Base-by-base conservation (phyloP, 768 basidiomycete genomes). In the Tricholoma matsutake region DNA sequence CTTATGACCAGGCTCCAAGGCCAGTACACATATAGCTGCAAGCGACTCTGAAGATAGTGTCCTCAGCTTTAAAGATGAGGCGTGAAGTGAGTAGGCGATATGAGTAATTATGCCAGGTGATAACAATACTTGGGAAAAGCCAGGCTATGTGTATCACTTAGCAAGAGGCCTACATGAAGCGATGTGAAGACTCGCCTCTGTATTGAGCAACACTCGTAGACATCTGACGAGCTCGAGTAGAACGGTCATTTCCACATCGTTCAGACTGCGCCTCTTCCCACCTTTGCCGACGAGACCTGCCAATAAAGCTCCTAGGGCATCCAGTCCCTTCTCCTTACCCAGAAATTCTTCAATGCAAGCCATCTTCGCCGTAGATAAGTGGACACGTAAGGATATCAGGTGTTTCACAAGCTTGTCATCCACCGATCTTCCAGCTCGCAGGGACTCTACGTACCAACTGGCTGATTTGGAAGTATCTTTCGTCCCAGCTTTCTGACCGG, bases 141-240 rank as follows among this genome's bases (percentile, higher is more conserved):
- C 93, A 55, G 81, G 75, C 92, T 95, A 41, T 45, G 18, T 28
- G n/a, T 5, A 61, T 59, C 8, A 37, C 54, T 69, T 47, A 67
- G 43, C 49, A 64, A 31, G 45, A 37, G 52, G 13, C 6, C 25
- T 55, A 28, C 18, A 35, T 32, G 3, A 45, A 54, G n/a, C 43
- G 32, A 43, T 25, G 47, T 35, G 56, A 63, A 43, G 25, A 63
- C 86, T 70, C 67, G 93, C 94, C 74, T 91, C 86, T 1, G 89
- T 96, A 67, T 97, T 97, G 63, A 95, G 76, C 16, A 98, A 73
- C 0, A 89, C 89, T 41, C 94, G 79, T 22, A 97, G 73, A 69
- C 92, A 94, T 68, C 88, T 91, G 64, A 93, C 79, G 22, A 87
- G 72, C 69, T 96, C 94, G 31, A 88, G 67, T 28, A 95, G 75